Conservation (phyloP, 805 yeast species). For the Starmerella powellii region DNA sequence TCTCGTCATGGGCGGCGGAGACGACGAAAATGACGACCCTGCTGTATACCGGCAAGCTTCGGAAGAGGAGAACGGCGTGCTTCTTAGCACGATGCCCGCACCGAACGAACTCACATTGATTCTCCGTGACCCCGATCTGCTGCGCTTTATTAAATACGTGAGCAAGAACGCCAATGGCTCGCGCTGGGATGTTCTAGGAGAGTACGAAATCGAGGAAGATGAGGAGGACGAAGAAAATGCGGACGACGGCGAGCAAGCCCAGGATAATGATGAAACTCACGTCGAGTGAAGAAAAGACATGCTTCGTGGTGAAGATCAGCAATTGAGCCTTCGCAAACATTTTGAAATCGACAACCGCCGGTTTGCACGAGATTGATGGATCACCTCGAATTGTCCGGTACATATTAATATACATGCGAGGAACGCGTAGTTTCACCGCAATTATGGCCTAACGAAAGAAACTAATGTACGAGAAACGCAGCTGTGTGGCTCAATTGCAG, state of each 20-base stretch:
- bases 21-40: slow-evolving; percentile 53
- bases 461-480: no score
- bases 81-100: slow-evolving; percentile 65
- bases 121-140: slow-evolving; percentile 71
- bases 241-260: background rate
- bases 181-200: slow-evolving; percentile 78
- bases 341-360: no score
- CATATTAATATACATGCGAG: no score
- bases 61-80: slow-evolving; percentile 55
- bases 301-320: no score
- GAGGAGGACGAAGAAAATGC: slow-evolving; percentile 26
- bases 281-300: no score
- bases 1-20: slow-evolving; percentile 52
- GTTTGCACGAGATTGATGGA: no score
- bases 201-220: slow-evolving; percentile 57
- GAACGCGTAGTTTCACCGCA: no score
- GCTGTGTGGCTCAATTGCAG: no score
- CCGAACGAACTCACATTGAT: slow-evolving; percentile 74
- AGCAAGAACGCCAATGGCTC: slow-evolving; percentile 79
- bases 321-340: no score
- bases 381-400: no score
- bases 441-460: no score
- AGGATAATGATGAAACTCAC: background rate
- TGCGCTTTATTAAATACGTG: slow-evolving; percentile 86
- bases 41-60: slow-evolving; percentile 61